Evolutionary conservation across 169 alveolate species (phyloP).

Genomic region (Besnoitia besnoiti): DNA sequence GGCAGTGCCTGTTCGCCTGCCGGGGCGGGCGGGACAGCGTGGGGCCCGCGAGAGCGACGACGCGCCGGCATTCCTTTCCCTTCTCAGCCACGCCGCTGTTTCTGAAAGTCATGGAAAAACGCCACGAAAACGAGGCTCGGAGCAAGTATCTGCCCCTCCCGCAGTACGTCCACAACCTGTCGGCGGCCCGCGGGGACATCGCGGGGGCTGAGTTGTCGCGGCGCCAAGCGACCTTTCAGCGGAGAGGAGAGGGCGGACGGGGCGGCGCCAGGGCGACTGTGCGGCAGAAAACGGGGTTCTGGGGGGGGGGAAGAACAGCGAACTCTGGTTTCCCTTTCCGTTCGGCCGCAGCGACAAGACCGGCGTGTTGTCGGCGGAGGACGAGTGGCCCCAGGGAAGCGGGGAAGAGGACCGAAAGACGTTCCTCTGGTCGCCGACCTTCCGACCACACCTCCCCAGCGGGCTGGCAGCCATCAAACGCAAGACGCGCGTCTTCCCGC

Average conservation of each 20-base stretch:
- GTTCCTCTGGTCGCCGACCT: not conserved
- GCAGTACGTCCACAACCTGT: not conserved
- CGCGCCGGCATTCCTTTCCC: not conserved
- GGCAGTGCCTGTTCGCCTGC: too few species aligned
- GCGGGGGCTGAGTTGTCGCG: not conserved
- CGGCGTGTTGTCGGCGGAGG: too few species aligned
- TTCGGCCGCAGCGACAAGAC: too few species aligned
- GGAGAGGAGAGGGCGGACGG: not conserved
- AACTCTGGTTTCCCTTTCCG: too few species aligned
- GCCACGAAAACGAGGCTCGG: not conserved
- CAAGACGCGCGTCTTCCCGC: not conserved
- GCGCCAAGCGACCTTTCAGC: not conserved
- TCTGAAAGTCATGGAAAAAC: not conserved
- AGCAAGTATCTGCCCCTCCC: not conserved
- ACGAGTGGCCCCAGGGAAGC: not conserved
- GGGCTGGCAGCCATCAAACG: not conserved
- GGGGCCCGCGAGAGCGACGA: too few species aligned
- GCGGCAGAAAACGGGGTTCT: not conserved
- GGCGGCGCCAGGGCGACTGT: not conserved
- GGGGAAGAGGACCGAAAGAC: not conserved
- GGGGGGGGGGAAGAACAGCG: not conserved
- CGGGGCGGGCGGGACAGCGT: too few species aligned
- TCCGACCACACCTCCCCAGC: not conserved
- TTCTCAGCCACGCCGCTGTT: not conserved
- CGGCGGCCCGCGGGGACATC: too few species aligned